Evolutionary conservation across 176 grass and related monocot genomes (phyloP), one percentile per base, ranked within the genome.

Genomic region (Zoysia pacifica): DNA sequence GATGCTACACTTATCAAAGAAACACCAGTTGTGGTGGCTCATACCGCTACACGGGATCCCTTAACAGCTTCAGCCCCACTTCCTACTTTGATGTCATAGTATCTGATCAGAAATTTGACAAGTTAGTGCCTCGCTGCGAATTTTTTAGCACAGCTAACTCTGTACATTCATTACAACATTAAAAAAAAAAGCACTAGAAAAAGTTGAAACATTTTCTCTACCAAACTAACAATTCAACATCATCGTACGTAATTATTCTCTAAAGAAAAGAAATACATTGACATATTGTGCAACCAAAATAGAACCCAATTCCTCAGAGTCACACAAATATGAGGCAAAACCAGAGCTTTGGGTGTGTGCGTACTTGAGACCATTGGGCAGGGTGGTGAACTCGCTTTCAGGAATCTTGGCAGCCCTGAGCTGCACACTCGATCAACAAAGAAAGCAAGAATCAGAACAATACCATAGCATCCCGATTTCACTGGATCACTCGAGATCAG

Each of bases 321-420:
- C 13, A 64, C 4, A 38, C 1, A 13, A 15, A 41, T 43, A 73
- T 18, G 35, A 74, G 20, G 0, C 19, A 54, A 40, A 66, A 65
- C 28, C 46, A 56, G 68, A 42, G 13, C 10, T 28, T 28, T 28
- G 28, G 28, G 28, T 28, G 10, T 48, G 58, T 36, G 69, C 92
- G 64, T 89, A 98, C 96, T 98, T 98, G 11, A 98, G 93, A 46
- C 96, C 96, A 86, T 90, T 95, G 65, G 92, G 86, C 47, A 95
- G 90, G 43, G 84, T 88, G 18, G 75, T 93, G 84, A 86, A 93
- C 70, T 94, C 96, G 82, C 75, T 91, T 59, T 99, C 96, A 56
- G 96, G 92, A 79, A 99, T 89, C 86, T 99, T 93, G 75, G 90
- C 72, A 52, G 75, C 72, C 76, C 86, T 93, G 8, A 99, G 90